Base-by-base conservation (phyloP, 352 stramenopile species). In the Peronospora farinosa region DNA sequence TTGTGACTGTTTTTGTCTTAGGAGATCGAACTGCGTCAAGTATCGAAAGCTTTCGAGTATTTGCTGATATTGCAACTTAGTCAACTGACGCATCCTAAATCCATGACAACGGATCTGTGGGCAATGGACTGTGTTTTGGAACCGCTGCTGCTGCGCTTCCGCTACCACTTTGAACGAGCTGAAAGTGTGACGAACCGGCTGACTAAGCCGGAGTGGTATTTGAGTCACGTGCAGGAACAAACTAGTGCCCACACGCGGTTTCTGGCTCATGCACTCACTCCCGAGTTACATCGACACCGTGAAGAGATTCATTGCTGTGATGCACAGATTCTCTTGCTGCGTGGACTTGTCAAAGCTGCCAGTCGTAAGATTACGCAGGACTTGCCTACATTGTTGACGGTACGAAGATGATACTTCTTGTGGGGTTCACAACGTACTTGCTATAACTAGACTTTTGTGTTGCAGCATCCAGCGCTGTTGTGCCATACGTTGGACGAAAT, bases 401-500 rank as follows among this genome's bases (percentile, higher is more conserved):
- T 84, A 54, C 19, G 62, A 59, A 35, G 25, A 28, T 11, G 28
- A 37, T 38, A 32, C 5, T 10, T 16, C 11, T 32, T 43, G 16
- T 31, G 21, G 12, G 2, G 4, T 17, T 44, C 10, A 12, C 3
- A 44, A 16, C 21, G 11, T 25, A 15, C 40, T 15, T 30, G 7
- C 3, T 13, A 10, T 49, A 32, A 49, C 12, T 35, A 28, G 8
- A 30, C 40, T 40, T 40, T 16, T 49, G 17, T 43, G 10, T 27
- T 25, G 15, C 10, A 78, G 69, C 49, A 74, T 38, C 51, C 71
- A n/a, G 54, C 57, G 1, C 51, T 84, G 0, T 57, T 91, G 36
- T 91, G 79, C 46, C 79, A 91, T 43, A 80, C 72, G 2, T 54
- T 91, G 15, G 79, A 91, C 33, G 79, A 91, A 60, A 58, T 87